phyloP scores from a whole-genome alignment of 2,329 filamentous ascomycete species.

The Decorospora gaudefroyi region DNA sequence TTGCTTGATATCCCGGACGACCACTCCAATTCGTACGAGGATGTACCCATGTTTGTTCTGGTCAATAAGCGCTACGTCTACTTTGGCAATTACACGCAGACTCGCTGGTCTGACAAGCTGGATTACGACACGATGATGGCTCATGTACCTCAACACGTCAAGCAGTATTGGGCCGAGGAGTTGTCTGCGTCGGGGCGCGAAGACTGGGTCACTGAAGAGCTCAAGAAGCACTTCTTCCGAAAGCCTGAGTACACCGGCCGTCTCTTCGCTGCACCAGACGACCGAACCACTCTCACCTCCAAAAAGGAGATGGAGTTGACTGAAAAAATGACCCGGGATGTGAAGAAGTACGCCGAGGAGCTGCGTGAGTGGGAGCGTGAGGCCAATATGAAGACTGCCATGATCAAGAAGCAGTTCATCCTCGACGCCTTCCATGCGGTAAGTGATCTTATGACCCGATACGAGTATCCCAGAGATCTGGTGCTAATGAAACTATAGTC shows the following conservation, averaged over 20 bases:
- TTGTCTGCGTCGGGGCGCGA: conserved; percentile 45
- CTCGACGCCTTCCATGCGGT: conserved; percentile 48
- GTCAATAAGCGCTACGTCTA: conserved; percentile 46
- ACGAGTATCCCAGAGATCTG: neutral
- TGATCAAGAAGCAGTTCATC: conserved; percentile 47
- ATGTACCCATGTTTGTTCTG: conserved; percentile 51
- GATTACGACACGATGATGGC: conserved; percentile 50
- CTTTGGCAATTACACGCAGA: conserved; percentile 54
- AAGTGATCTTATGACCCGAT: conserved; percentile 16
- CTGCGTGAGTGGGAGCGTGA: conserved; percentile 51
- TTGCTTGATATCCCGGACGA: conserved; percentile 28
- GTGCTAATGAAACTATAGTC: conserved; percentile 26
- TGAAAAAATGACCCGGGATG: conserved; percentile 34
- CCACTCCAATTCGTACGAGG: conserved; percentile 36
- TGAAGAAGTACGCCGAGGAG: conserved; percentile 43
- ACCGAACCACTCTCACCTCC: conserved; percentile 20
- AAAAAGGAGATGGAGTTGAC: conserved; percentile 28
- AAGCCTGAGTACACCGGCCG: conserved; percentile 49
- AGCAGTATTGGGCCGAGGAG: conserved; percentile 48
- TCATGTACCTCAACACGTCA: conserved; percentile 47
- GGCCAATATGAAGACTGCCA: conserved; percentile 39
- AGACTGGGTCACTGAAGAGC: conserved; percentile 49
- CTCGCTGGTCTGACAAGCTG: conserved; percentile 52
- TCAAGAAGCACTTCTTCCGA: conserved; percentile 52
- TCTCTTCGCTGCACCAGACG: conserved; percentile 19